These are phyloP conservation scores for Fusarium oxysporum DNA, from an alignment of 2,329 filamentous ascomycete genomes.

Conservation along the genomic window DNA sequence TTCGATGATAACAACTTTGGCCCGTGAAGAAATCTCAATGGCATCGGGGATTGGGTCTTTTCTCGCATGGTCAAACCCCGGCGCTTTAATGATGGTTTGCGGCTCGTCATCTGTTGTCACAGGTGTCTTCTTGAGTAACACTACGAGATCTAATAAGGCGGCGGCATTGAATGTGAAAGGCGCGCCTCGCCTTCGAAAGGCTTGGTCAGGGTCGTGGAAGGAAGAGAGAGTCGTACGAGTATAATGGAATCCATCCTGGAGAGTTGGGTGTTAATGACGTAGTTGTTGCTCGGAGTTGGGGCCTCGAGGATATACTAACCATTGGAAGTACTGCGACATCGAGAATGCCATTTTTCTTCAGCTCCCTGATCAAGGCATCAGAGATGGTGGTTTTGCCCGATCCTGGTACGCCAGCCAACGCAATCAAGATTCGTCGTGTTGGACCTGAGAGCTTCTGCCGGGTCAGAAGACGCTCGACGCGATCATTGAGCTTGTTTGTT, in stretches of 20 bases:
- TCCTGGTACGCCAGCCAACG: background rate
- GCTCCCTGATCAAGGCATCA: background rate
- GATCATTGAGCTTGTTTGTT: background rate
- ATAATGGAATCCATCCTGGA: background rate
- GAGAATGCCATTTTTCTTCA: background rate
- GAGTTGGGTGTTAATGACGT: background rate
- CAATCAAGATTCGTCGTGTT: background rate
- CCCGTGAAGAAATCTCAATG: background rate
- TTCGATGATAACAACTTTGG: background rate
- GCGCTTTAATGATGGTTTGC: background rate
- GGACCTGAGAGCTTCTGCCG: background rate
- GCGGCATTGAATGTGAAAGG: background rate
- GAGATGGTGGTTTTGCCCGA: background rate
- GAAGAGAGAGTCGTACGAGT: background rate
- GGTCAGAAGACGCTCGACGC: background rate
- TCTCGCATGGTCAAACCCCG: background rate
- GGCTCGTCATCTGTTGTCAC: background rate
- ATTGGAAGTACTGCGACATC: background rate
- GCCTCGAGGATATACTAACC: background rate
- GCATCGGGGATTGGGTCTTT: background rate
- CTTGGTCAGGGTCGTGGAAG: background rate
- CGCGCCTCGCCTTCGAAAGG: background rate
- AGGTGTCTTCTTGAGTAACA: background rate
- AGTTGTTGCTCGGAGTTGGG: rapidly evolving
- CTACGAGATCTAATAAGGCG: background rate